Conservation (phyloP, 805 yeast genomes). For the Ogataea polymorpha region DNA sequence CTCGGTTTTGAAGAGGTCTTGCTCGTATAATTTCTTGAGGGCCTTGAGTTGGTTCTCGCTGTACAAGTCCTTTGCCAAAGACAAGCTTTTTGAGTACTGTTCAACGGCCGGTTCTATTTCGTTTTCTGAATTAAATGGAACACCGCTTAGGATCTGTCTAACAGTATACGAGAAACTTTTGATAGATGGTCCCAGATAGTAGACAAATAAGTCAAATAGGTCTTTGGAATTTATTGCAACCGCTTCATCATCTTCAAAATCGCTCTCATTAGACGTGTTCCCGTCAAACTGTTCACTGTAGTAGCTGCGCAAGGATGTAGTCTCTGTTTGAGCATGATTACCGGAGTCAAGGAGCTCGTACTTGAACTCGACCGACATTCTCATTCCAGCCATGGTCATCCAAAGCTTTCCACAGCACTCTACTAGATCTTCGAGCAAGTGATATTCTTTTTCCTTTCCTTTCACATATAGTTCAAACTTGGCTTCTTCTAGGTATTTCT, state of each 20-base stretch:
- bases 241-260: constrained; percentile 26
- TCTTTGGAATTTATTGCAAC: constrained; percentile 36
- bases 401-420: constrained; percentile 49
- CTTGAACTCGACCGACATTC: constrained; percentile 67
- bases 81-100: constrained; percentile 46
- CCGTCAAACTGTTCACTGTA: not conserved
- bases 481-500: constrained; percentile 51
- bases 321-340: constrained; percentile 1
- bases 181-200: constrained; percentile 69
- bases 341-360: constrained; percentile 44
- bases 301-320: constrained; percentile 15
- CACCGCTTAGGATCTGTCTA: constrained; percentile 54
- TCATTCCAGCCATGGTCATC: constrained; percentile 62
- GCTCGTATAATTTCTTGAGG: constrained; percentile 54
- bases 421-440: constrained; percentile 43
- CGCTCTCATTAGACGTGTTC: constrained; percentile 9
- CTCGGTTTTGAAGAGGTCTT: constrained; percentile 45
- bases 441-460: constrained; percentile 58
- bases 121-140: constrained; percentile 48
- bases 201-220: constrained; percentile 63
- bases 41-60: constrained; percentile 55
- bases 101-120: constrained; percentile 38
- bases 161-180: constrained; percentile 63
- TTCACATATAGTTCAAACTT: constrained; percentile 52
- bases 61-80: constrained; percentile 52